Conservation (phyloP, 2,329 filamentous ascomycete genomes). For the Parastagonospora avenae region DNA sequence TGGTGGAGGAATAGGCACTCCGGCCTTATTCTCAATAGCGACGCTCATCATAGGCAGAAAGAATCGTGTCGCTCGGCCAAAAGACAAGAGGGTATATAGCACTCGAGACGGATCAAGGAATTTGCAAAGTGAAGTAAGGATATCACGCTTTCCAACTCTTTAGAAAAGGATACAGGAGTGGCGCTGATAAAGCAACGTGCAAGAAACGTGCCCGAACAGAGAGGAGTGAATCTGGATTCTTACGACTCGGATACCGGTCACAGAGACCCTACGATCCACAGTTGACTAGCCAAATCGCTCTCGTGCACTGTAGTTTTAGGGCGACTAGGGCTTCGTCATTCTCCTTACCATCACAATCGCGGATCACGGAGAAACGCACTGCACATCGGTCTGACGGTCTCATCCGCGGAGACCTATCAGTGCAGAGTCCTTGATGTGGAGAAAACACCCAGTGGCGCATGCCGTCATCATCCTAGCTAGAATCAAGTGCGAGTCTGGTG, state of each 20-base stretch:
- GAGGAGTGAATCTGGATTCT: too few species aligned
- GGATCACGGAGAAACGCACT: conserved; percentile 18
- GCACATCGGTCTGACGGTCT: conserved; percentile 11
- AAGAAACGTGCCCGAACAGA: too few species aligned
- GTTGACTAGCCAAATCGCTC: conserved; percentile 2
- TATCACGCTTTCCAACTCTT: too few species aligned
- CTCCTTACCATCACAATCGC: conserved; percentile 10
- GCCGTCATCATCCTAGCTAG: conserved; percentile 18
- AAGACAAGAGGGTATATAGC: neutral
- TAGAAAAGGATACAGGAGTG: too few species aligned
- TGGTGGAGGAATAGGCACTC: conserved; percentile 19
- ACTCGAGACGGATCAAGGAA: too few species aligned
- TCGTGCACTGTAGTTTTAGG: neutral
- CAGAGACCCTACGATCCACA: conserved; percentile 1
- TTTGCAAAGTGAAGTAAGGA: too few species aligned
- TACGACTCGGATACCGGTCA: neutral
- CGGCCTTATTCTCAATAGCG: conserved; percentile 11
- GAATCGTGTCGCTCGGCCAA: neutral
- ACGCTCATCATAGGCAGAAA: conserved; percentile 23
- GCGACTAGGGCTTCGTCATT: conserved; percentile 14
- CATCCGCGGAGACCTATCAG: conserved; percentile 20
- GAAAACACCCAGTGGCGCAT: conserved; percentile 21
- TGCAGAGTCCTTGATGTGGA: conserved; percentile 22
- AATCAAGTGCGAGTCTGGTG: conserved; percentile 4
- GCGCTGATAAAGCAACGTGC: too few species aligned